Conservation (phyloP, 495 filamentous ascomycete genomes). For the Xylaria castorea region DNA sequence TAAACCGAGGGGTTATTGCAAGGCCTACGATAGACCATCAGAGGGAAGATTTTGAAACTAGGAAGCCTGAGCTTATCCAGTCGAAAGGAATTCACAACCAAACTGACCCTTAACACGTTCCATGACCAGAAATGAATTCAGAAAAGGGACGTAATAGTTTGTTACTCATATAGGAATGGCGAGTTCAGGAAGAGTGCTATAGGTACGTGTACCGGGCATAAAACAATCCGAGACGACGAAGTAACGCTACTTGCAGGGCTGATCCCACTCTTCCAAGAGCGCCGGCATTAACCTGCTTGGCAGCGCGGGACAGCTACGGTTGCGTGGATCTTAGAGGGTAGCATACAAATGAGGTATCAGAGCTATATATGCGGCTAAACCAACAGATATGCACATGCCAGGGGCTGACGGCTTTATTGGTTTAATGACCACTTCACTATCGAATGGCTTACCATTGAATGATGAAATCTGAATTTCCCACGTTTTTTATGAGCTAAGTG, state of each 20-base stretch:
- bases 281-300: conserved; percentile 20
- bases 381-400: not conserved
- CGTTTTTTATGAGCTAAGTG: not conserved
- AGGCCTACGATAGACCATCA: not conserved
- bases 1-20: not conserved
- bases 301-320: conserved; percentile 3
- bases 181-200: conserved; percentile 6
- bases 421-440: not conserved
- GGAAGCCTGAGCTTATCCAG: not conserved
- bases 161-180: not conserved
- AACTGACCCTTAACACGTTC: not conserved
- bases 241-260: conserved; percentile 23
- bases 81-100: not conserved
- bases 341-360: conserved; percentile 8
- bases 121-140: not conserved
- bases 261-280: conserved; percentile 23
- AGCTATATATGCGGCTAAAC: not conserved
- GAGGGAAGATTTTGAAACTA: not conserved
- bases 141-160: not conserved
- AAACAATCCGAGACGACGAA: conserved; percentile 7
- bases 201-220: conserved; percentile 7
- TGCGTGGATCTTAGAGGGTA: conserved; percentile 13
- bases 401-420: conserved; percentile 2
- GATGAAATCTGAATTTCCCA: not conserved
- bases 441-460: not conserved